phyloP scores from a whole-genome alignment of 306 rosid species.

The Ochetophila trinervis region DNA sequence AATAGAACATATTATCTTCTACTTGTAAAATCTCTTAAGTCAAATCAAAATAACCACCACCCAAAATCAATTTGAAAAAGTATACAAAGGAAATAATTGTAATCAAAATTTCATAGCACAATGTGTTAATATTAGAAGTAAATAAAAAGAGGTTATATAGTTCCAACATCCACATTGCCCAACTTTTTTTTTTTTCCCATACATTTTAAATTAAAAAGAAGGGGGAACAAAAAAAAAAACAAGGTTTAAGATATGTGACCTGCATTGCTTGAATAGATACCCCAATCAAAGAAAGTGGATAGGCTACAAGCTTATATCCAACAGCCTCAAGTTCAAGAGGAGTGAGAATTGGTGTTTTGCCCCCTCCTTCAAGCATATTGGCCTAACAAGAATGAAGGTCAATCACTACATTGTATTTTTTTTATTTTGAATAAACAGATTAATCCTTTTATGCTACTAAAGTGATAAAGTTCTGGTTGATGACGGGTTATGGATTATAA shows the following conservation, averaged over 20 bases:
- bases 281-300: conserved; percentile 88
- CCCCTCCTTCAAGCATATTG: conserved; percentile 99
- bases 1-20: no score
- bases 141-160: no score
- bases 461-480: background rate
- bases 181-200: background rate
- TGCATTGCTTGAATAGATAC: conserved; percentile 90
- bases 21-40: no score
- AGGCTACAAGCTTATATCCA: conserved; percentile 77
- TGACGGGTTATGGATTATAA: background rate
- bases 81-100: no score
- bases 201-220: conserved; percentile 8
- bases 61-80: no score
- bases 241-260: conserved; percentile 46
- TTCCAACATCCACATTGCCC: no score
- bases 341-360: conserved; percentile 77
- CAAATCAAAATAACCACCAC: no score
- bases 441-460: background rate
- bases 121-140: no score
- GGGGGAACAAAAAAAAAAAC: no score
- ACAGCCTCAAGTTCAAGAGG: conserved; percentile 76
- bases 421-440: background rate
- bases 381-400: conserved; percentile 47
- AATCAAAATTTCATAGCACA: no score
- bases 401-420: conserved; percentile 13